Percentiles rank a stretch among this genome's conserved stretches.
Conservation (phyloP, 495 filamentous ascomycete genomes). For the Xylaria venustula region DNA sequence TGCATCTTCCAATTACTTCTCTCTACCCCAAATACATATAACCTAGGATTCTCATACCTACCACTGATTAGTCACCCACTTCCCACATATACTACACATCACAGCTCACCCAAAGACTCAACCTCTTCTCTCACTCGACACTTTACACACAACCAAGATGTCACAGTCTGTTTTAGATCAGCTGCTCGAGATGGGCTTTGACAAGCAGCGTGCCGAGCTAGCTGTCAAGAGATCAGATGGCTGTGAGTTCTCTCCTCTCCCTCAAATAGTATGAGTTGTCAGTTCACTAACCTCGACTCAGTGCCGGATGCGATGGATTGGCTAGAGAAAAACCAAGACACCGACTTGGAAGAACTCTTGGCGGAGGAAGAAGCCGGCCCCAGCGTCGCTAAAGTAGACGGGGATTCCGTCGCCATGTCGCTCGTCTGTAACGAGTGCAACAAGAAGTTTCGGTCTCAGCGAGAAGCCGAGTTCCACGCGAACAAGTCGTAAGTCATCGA, state of each 20-base stretch:
- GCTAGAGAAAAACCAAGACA: constrained; percentile 77
- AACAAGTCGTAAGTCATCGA: constrained; percentile 64
- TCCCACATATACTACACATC: neutral
- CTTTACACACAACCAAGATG: constrained; percentile 47
- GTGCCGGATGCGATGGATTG: constrained; percentile 90
- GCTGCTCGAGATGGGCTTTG: constrained; percentile 95
- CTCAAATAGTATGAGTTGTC: constrained; percentile 2
- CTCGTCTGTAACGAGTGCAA: constrained; percentile 85
- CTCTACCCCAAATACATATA: neutral
- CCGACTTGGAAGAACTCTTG: constrained; percentile 30
- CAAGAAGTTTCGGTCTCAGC: constrained; percentile 80
- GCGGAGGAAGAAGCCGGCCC: constrained; percentile 56
- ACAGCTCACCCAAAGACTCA: constrained; percentile 14
- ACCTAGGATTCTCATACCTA: neutral
- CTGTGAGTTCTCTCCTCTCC: constrained; percentile 54
- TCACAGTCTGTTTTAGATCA: constrained; percentile 68
- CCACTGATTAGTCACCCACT: no score
- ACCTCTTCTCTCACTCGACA: constrained; percentile 16
- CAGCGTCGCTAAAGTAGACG: constrained; percentile 54
- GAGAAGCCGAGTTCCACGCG: constrained; percentile 86
- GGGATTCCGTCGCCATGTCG: constrained; percentile 56
- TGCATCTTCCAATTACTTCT: neutral
- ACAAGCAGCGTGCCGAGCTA: constrained; percentile 71
- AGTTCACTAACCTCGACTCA: constrained; percentile 37
- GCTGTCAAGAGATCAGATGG: constrained; percentile 77